Base-by-base conservation (phyloP, 805 yeast species). In the Suhomyces xylopsoci region DNA sequence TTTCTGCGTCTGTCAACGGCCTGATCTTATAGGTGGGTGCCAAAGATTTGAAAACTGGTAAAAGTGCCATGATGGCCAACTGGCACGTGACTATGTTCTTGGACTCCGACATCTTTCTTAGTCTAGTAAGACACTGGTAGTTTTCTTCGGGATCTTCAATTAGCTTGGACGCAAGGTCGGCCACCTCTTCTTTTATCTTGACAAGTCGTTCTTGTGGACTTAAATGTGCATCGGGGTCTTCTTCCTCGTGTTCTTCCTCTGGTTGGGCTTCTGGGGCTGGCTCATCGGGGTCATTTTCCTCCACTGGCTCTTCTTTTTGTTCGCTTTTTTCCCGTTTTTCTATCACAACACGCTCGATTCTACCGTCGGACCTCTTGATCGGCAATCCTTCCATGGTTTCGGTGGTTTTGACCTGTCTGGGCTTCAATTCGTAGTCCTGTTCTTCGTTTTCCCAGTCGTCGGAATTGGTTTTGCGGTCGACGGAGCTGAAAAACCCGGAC, bases 121-220 rank as follows among this genome's bases (percentile, higher is more conserved):
- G 75, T 64, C 92, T 81, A 2, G 87, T 78, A 10, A 92, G 73
- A 26, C 83, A 74, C 12, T 80, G 64, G 7, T 87, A 77, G 62
- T 92, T 81, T 62, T 90, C 96, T 67, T 94, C 98, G 6, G 98
- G 97, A 53, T 90, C 89, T 65, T 91, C 96, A 61, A 83, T 83
- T 34, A 93, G 70, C 42, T 80, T 80, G 40, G 89, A 88, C 1
- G 96, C 97, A 47, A 86, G 68, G 17, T 81, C 83, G 0, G 98
- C 97, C 42, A 94, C 81, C 51, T 88, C 89, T 69, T 91, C 97
- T 62, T 91, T 88, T 42, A 88, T 74, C 52, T 81, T 79, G 6
- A 78, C 59, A 24, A 89, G 73, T 51, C 76, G 77, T 64, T 87
- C 87, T 52, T 67, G 71, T 1, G 83, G 82, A 0, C 81, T 61